Conservation (phyloP, 495 filamentous ascomycete species). For the Trichoderma reesei region DNA sequence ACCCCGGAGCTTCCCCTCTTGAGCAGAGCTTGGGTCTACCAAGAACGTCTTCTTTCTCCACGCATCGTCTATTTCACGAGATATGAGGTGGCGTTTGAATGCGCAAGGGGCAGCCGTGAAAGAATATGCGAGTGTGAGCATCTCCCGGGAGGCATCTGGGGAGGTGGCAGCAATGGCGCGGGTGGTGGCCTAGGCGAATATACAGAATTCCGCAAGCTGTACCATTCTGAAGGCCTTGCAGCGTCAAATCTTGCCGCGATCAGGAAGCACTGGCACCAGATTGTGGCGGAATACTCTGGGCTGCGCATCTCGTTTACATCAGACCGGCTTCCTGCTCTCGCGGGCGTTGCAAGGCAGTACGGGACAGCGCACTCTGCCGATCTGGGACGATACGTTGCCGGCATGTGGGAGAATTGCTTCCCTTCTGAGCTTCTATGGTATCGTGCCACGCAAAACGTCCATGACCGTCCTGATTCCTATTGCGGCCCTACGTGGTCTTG, state of each 20-base stretch:
- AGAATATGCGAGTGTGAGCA: slow-evolving; percentile 5
- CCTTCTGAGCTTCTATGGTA: slow-evolving; percentile 5
- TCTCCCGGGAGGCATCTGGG: background rate
- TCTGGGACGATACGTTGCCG: slow-evolving; percentile 4
- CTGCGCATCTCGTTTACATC: slow-evolving; percentile 5
- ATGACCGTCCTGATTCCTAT: background rate
- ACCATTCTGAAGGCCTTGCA: background rate
- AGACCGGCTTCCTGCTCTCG: slow-evolving; percentile 7
- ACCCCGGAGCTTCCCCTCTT: slow-evolving; percentile 1
- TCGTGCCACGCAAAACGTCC: background rate
- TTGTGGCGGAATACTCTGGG: slow-evolving; percentile 2
- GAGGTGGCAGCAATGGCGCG: background rate
- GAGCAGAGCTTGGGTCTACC: slow-evolving; percentile 6
- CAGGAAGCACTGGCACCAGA: slow-evolving; percentile 1
- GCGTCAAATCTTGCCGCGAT: background rate
- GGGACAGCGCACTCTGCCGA: background rate
- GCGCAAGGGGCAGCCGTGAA: background rate
- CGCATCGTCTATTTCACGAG: slow-evolving; percentile 4
- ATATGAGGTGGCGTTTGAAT: slow-evolving; percentile 7
- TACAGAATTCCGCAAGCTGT: background rate
- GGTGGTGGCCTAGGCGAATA: background rate
- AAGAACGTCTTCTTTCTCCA: slow-evolving; percentile 4
- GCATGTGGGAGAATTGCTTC: slow-evolving; percentile 8
- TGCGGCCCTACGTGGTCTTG: slow-evolving; percentile 7
- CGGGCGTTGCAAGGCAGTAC: slow-evolving; percentile 3